These are phyloP conservation scores for Acmispon strigosus DNA, from an alignment of 306 rosid genomes.

Conservation along the genomic window DNA sequence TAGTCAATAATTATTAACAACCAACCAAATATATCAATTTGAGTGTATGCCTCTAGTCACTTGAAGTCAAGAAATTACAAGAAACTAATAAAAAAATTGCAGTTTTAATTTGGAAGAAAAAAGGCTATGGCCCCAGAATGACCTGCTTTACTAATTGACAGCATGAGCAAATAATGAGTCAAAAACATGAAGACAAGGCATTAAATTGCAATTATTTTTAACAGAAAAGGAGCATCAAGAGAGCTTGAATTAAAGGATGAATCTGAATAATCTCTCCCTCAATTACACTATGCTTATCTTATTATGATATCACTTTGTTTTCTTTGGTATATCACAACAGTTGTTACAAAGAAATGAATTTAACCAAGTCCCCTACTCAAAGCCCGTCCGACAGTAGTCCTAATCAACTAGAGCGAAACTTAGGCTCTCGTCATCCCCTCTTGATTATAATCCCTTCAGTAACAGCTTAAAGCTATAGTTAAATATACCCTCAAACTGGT, in stretches of 20 bases:
- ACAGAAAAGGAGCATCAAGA: background rate
- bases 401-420: background rate
- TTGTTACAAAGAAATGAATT: background rate
- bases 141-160: background rate
- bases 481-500: background rate
- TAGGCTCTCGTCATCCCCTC: background rate
- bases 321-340: background rate
- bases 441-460: background rate
- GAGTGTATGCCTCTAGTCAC: background rate
- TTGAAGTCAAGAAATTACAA: background rate
- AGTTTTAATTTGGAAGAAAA: background rate
- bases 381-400: background rate
- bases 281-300: background rate
- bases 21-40: background rate
- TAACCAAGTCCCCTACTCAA: background rate
- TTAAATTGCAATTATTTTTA: background rate
- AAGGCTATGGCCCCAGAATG: constrained; percentile 6
- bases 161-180: background rate
- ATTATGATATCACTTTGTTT: background rate
- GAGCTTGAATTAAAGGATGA: background rate
- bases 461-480: background rate
- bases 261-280: background rate
- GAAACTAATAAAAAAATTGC: background rate
- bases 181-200: background rate
- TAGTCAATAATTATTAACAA: background rate